Percentiles rank a stretch among this genome's conserved stretches.
Conservation (phyloP, 164 flowering plant species). For the Dillenia turbinata region DNA sequence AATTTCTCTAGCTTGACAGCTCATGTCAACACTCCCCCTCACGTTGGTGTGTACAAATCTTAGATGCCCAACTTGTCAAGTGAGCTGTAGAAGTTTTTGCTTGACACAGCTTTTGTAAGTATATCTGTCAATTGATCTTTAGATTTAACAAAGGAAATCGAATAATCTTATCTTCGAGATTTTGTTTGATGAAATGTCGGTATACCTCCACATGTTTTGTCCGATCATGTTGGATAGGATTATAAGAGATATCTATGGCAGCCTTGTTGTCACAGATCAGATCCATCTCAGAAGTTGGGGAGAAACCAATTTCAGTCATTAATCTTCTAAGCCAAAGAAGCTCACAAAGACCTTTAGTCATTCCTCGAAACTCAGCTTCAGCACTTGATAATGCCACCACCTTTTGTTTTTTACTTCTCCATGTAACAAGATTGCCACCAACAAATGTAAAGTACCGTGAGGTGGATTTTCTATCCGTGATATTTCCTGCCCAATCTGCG, state of each 20-base stretch:
- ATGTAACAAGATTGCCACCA: too few species aligned
- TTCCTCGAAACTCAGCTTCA: conserved; percentile 1
- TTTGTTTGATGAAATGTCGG: not conserved
- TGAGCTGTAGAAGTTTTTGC: too few species aligned
- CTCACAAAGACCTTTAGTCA: conserved; percentile 6
- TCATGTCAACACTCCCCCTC: too few species aligned
- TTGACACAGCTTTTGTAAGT: too few species aligned
- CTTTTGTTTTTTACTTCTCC: too few species aligned
- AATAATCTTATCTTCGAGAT: not conserved
- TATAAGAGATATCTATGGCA: not conserved
- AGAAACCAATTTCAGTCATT: not conserved
- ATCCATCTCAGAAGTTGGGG: not conserved
- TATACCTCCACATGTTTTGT: not conserved
- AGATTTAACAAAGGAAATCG: not conserved
- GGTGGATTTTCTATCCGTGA: too few species aligned
- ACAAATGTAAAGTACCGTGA: too few species aligned
- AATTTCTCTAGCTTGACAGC: too few species aligned
- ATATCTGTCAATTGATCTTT: too few species aligned
- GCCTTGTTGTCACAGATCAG: not conserved
- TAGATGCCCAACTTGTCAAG: too few species aligned
- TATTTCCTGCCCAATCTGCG: too few species aligned
- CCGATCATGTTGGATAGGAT: not conserved
- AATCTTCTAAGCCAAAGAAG: conserved; percentile 4
- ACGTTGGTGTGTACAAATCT: too few species aligned
- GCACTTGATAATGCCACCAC: not conserved